Evolutionary conservation across 139 green algal genomes (phyloP), one percentile per base, ranked within the genome.

Genomic region (Trebouxia sp.): DNA sequence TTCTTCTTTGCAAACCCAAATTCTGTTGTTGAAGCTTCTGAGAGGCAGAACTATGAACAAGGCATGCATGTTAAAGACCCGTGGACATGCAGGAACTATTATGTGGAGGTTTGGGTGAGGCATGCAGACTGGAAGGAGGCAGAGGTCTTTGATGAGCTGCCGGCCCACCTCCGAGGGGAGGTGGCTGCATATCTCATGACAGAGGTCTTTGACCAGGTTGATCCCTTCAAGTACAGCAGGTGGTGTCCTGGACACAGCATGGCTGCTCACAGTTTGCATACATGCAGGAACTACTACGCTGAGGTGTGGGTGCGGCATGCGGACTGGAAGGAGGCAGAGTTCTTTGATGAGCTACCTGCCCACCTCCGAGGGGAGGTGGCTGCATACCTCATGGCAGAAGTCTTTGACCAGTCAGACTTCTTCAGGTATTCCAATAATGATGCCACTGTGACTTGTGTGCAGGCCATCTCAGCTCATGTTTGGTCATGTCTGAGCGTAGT

Each of bases 261-360:
- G 26, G 30, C 42, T 30, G 10, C 41, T 24, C 7, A 38, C 58
- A 83, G 43, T 65, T 55, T 65, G 47, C 58, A 30, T 82, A 78
- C 79, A 30, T 82, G 80, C 79, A 84, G 83, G 72, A 75, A 67
- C n/a, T 87, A 83, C 35, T 87, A 87, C 12, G 80, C 74, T 6
- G 79, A 87, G 80, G 80, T 87, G 75, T 87, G 83, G 83, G n/a
- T 87, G 51, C 50, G 80, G 51, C 83, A 87, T 41, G 74, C 74
- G 30, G 74, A 79, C 14, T 79, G 74, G 74, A 62, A 79, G n/a
- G 74, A 79, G 26, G 74, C 48, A 6, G 35, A 79, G 74, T 65
- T 79, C 20, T 79, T 79, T 79, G 74, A 65, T 7, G 74, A 79
- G 74, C 74, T 79, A 47, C 74, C 74, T 9, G 42, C 74, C 14